Evolutionary conservation across 129 eudicot species (phyloP), one percentile per base, ranked within the genome.

Genomic region (Mikania micrantha): DNA sequence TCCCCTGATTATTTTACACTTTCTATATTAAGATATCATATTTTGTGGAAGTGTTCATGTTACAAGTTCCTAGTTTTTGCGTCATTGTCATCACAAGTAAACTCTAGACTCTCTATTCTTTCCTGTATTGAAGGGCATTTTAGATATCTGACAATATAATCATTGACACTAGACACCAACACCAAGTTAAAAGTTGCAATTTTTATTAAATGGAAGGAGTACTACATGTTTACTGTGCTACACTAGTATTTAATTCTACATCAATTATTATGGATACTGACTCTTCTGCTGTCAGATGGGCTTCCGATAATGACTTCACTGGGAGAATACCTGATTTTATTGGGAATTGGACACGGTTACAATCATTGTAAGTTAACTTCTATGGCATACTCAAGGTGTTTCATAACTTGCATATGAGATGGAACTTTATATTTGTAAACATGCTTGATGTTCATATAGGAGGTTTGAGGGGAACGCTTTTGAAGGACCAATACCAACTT

Each of bases 381-480:
- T 49, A 58, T 49, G 7, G 0, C n/a, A 35, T 45, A 39, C 29
- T 25, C 36, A 60, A 44, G 35, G 25, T 60, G 3, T 27, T 56
- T n/a, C n/a, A n/a, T n/a, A n/a, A n/a, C n/a, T n/a, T n/a, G 28
- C 62, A 56, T 22, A 41, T 60, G 35, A 70, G 42, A 60, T 27
- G 60, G 44, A 57, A 71, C 60, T 47, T 3, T 27, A 38, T 25
- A 28, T 15, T 4, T 10, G 48, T 20, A 47, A 39, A 25, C 10
- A 64, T 47, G 28, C 69, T 32, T 47, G 42, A 64, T 64, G 69
- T 73, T 44, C 62, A 9, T 56, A 39, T 84, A 91, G 98, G 79
- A 81, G 90, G 85, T 56, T 91, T 12, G 81, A 88, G 71, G 96
- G 98, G 64, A 91, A 83, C 74, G 72, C 96, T 44, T 84, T 91